Percentiles rank a stretch among this genome's conserved stretches.
phyloP scores from a whole-genome alignment of 2,329 filamentous ascomycete genomes.

The Fusarium floridanum region DNA sequence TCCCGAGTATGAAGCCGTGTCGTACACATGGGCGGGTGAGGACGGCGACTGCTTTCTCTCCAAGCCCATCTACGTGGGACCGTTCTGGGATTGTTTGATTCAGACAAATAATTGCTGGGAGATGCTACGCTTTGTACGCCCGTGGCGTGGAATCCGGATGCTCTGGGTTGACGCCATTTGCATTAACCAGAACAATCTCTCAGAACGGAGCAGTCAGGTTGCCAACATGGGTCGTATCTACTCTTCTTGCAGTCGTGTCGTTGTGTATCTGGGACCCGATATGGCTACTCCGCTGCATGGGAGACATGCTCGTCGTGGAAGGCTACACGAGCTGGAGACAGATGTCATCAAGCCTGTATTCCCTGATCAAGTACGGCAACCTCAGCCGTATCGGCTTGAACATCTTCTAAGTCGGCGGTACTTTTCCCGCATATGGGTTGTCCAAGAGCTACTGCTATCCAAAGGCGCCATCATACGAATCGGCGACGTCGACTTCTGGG shows the following conservation, averaged over 20 bases:
- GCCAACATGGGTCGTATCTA: constrained; percentile 1
- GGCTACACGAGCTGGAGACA: neutral
- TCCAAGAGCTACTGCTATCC: neutral
- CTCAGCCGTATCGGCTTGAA: neutral
- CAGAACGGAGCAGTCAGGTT: neutral
- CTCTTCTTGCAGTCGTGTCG: neutral
- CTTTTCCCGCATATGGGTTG: neutral
- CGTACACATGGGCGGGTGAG: constrained; percentile 1
- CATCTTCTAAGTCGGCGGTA: neutral
- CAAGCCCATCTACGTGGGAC: neutral
- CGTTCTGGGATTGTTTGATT: neutral
- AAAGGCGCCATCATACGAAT: neutral
- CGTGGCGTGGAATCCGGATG: neutral
- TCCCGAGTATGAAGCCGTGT: neutral
- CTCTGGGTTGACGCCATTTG: constrained; percentile 13
- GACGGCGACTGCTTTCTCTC: neutral
- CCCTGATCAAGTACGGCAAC: neutral
- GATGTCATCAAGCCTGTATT: neutral
- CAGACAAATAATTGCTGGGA: constrained; percentile 6
- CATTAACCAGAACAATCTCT: neutral
- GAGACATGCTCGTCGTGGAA: neutral
- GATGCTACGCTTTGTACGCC: neutral
- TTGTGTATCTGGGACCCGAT: neutral
- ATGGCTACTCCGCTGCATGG: neutral
- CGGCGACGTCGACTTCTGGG: neutral